Conservation (phyloP, 768 basidiomycete species). For the Russula sp. region DNA sequence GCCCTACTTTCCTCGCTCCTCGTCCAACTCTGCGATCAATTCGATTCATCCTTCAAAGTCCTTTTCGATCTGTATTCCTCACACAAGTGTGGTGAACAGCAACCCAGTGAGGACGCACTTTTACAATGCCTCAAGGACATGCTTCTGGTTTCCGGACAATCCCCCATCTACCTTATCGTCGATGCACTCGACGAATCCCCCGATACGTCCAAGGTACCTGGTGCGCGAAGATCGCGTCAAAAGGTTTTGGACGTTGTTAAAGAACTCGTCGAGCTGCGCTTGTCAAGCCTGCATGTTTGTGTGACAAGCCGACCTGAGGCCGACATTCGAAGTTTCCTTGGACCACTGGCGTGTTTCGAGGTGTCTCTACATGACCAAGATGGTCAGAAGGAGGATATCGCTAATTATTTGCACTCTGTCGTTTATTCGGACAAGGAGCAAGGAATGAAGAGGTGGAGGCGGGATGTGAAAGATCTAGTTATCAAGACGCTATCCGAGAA, state of each 20-base stretch:
- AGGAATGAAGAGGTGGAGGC: not conserved
- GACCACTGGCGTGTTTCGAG: not conserved
- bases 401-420: not conserved
- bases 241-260: not conserved
- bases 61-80: not conserved
- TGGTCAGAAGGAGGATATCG: not conserved
- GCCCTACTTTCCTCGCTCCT: not conserved
- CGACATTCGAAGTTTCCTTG: not conserved
- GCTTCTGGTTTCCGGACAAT: not conserved
- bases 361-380: not conserved
- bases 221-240: not conserved
- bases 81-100: not conserved
- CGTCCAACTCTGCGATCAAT: not conserved
- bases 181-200: not conserved
- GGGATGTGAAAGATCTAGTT: not conserved
- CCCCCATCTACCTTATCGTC: not conserved
- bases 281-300: not conserved
- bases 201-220: not conserved
- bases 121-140: not conserved
- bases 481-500: not conserved
- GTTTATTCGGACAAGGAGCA: not conserved
- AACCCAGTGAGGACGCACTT: not conserved
- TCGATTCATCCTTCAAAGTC: not conserved
- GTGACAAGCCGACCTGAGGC: not conserved
- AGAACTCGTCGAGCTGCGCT: not conserved